Evolutionary conservation across 2,329 filamentous ascomycete species (phyloP).

Genomic region (Pseudogymnoascus sp.): DNA sequence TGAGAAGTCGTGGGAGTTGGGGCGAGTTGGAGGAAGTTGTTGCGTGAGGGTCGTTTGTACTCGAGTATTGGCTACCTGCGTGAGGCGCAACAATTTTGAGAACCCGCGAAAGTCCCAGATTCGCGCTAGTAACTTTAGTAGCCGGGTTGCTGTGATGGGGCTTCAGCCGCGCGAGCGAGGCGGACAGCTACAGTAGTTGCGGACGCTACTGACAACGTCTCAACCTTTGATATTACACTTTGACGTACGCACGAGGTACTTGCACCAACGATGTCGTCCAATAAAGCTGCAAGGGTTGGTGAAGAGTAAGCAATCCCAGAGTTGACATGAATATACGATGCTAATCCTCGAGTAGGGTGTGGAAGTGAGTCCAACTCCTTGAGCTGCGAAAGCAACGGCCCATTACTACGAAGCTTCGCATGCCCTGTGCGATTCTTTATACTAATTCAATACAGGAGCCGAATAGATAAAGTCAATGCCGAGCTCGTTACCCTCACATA

Average conservation of each 20-base stretch:
- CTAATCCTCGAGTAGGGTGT: constrained; percentile 27
- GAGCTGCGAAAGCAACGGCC: neutral
- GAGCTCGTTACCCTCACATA: constrained; percentile 97
- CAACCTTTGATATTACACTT: neutral
- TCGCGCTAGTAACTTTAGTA: constrained; percentile 2
- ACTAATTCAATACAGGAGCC: constrained; percentile 54
- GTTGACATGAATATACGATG: neutral
- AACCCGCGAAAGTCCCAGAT: constrained; percentile 5
- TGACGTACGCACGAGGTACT: neutral
- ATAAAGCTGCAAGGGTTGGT: constrained; percentile 60
- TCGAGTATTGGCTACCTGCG: neutral
- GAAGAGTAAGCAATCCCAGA: constrained; percentile 56
- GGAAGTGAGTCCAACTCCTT: constrained; percentile 28
- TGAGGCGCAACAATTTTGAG: constrained; percentile 7
- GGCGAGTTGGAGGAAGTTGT: neutral
- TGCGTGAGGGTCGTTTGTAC: constrained; percentile 5
- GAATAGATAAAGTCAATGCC: constrained; percentile 95
- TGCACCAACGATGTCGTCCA: constrained; percentile 42
- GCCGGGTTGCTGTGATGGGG: neutral
- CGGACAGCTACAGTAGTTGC: constrained; percentile 1
- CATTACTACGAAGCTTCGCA: neutral
- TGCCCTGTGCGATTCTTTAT: constrained; percentile 9
- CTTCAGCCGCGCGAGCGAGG: constrained; percentile 9
- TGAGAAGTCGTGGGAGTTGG: neutral
- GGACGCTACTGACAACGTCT: constrained; percentile 2